phyloP scores from a whole-genome alignment of 2,329 filamentous ascomycete species.

The Coniochaeta ligniaria region DNA sequence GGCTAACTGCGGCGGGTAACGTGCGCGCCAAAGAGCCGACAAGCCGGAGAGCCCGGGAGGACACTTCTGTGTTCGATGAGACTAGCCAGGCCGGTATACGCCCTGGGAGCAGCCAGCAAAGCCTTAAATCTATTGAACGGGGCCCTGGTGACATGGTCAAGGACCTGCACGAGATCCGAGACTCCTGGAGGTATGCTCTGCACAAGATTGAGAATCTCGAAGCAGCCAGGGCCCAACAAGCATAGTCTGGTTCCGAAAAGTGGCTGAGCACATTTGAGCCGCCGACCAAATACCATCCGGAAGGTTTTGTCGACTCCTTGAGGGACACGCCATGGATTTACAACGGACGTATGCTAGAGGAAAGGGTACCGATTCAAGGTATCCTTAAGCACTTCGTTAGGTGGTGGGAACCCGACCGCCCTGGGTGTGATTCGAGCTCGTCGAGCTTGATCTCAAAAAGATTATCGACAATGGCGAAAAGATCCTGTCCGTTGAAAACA shows the following conservation, averaged over 20 bases:
- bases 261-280: background rate
- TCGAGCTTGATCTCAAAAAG: background rate
- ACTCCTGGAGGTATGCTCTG: background rate
- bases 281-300: background rate
- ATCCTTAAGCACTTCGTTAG: background rate
- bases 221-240: background rate
- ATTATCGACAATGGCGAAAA: background rate
- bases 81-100: no score
- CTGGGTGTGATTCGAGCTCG: background rate
- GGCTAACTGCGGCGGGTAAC: background rate
- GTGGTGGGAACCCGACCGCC: background rate
- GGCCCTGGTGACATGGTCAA: background rate
- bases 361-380: background rate
- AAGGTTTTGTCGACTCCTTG: background rate
- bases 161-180: background rate
- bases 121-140: no score
- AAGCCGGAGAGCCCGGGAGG: background rate
- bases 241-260: background rate
- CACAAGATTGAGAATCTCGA: background rate
- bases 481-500: background rate
- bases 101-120: no score
- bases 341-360: background rate
- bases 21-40: no score
- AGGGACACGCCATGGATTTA: background rate
- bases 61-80: no score